A percentile compares a stretch with the other conserved stretches of the same genome.
Conservation (phyloP, 1,139 yeast genomes). For the Zygosaccharomyces pseudobailii region DNA sequence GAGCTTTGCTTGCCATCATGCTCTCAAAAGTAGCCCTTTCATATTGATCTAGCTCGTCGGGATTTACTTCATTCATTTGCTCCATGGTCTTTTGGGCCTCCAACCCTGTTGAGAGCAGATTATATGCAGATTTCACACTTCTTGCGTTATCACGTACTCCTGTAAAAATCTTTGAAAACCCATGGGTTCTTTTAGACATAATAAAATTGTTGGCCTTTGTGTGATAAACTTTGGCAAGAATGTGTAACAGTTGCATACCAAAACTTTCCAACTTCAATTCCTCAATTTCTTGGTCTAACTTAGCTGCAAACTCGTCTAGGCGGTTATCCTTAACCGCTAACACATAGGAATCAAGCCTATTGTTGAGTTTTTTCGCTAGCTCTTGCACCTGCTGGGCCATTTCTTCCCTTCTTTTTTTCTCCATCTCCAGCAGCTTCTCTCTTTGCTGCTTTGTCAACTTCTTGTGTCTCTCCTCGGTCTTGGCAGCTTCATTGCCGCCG, state of each 20-base stretch:
- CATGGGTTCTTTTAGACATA: constrained; percentile 69
- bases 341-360: constrained; percentile 37
- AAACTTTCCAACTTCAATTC: constrained; percentile 76
- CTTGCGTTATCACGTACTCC: constrained; percentile 71
- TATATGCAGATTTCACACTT: constrained; percentile 63
- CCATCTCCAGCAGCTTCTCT: constrained; percentile 49
- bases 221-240: constrained; percentile 62
- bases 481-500: constrained; percentile 7
- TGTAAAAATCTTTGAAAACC: constrained; percentile 56
- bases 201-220: constrained; percentile 51
- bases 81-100: constrained; percentile 75
- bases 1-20: constrained; percentile 63
- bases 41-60: constrained; percentile 45
- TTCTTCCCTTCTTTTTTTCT: constrained; percentile 52
- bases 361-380: constrained; percentile 44
- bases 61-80: constrained; percentile 55
- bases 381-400: constrained; percentile 53
- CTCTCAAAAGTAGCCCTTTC: constrained; percentile 62
- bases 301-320: constrained; percentile 38
- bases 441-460: constrained; percentile 49
- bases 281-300: constrained; percentile 56
- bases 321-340: constrained; percentile 33
- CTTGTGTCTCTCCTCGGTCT: constrained; percentile 10
- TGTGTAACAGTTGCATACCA: constrained; percentile 69
- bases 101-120: constrained; percentile 61